Evolutionary conservation across 1,284 basidiomycete genomes (phyloP), one percentile per base, ranked within the genome.

Genomic region (Tetrapyrgos nigripes): DNA sequence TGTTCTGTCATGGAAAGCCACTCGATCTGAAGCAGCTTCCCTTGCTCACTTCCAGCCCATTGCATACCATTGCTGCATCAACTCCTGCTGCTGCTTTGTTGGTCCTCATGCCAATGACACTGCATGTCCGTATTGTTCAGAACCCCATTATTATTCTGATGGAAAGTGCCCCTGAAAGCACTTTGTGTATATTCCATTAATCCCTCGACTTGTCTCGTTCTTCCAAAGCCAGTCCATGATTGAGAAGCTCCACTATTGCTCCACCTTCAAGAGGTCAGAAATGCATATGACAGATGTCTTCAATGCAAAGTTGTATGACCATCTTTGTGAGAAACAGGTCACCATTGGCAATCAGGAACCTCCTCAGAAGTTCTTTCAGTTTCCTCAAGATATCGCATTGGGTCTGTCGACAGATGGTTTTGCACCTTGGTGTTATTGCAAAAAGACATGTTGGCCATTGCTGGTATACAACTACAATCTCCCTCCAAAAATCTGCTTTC

Each of bases 401-500:
- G 67, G 64, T 9, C 47, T 68, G 8, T 66, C 64, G 1, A 63
- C 64, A 13, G 67, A 71, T 57, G 70, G 69, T 59, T 40, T 48
- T 47, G 21, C 63, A 14, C 72, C 72, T 6, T 75, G 70, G 55
- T 54, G 62, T 11, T 53, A 61, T 4, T 61, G 64, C 0, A 69
- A 62, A 10, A 57, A 63, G 17, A 73, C 71, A 0, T 63, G 66
- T 9, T 76, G 76, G 76, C 76, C 74, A 1, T 57, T 76, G 2
- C 67, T 77, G 50, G 48, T 73, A 4, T 68, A 70, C 61, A 72
- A 72, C 58, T 72, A 74, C 55, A 78, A 65, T 56, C 67, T 76
- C 2, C 71, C 74, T 4, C 73, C 76, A 13, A 64, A 74, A 37
- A 67, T 70, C 26, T 64, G 62, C 3, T 65, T 69, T 49, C 69